Conservation (phyloP, 805 yeast genomes). For the Candida silvatica region DNA sequence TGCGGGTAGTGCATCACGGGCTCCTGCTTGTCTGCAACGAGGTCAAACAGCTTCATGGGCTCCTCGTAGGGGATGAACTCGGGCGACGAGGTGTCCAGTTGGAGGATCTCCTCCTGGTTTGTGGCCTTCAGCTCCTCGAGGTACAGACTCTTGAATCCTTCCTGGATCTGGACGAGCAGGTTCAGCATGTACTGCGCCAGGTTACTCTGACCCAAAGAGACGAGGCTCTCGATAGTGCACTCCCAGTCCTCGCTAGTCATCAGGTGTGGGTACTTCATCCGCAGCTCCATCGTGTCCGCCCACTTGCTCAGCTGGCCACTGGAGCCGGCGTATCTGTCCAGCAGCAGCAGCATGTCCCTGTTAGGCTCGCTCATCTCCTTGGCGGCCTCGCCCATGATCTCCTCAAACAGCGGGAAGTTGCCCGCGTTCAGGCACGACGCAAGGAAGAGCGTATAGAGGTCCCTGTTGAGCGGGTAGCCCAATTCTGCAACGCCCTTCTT, state of each 20-base stretch:
- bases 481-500: conserved; percentile 5
- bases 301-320: conserved; percentile 9
- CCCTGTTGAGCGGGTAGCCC: conserved; percentile 7
- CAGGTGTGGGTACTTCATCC: conserved; percentile 8
- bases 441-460: conserved; percentile 3
- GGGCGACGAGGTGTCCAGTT: conserved; percentile 7
- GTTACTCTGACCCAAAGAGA: conserved; percentile 5
- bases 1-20: conserved; percentile 15
- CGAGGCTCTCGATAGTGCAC: conserved; percentile 9
- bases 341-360: conserved; percentile 10
- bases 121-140: conserved; percentile 3
- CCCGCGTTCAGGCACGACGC: neutral
- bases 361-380: conserved; percentile 8
- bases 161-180: conserved; percentile 10
- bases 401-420: neutral
- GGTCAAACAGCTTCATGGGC: conserved; percentile 18
- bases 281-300: conserved; percentile 14
- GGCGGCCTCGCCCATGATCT: neutral
- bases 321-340: conserved; percentile 10
- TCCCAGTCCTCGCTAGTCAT: conserved; percentile 10
- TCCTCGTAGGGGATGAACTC: conserved; percentile 11
- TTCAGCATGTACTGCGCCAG: conserved; percentile 15
- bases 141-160: conserved; percentile 8
- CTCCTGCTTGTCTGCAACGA: conserved; percentile 11
- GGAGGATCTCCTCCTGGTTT: conserved; percentile 2